phyloP scores from a whole-genome alignment of 2,329 filamentous ascomycete genomes.

The Fusarium nematophilum region DNA sequence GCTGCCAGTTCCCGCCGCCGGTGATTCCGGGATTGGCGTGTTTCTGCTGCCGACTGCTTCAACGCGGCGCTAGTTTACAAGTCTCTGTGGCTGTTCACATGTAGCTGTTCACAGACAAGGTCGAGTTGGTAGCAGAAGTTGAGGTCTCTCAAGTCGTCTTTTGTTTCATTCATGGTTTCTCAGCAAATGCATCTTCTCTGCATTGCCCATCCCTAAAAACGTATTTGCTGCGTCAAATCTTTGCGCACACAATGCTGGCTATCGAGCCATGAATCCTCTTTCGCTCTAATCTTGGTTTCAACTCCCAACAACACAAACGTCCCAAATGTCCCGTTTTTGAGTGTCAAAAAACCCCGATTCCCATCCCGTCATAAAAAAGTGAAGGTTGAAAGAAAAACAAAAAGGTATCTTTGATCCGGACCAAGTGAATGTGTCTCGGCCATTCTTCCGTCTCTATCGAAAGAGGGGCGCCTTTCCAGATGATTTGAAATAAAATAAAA shows the following conservation, averaged over 20 bases:
- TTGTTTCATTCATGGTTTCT: not conserved
- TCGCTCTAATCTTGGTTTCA: not conserved
- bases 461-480: slow-evolving; percentile 34
- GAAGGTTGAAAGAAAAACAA: slow-evolving; percentile 19
- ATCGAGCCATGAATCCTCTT: slow-evolving; percentile 16
- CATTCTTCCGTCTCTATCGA: slow-evolving; percentile 42
- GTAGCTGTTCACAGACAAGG: too few species aligned
- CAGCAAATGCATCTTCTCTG: not conserved
- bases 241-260: slow-evolving; percentile 10
- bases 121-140: too few species aligned
- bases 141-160: not conserved
- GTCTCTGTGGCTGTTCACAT: too few species aligned
- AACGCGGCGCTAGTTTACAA: not conserved
- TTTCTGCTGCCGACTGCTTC: not conserved
- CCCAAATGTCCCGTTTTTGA: slow-evolving; percentile 14
- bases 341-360: not conserved
- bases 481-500: slow-evolving; percentile 9
- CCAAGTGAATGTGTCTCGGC: slow-evolving; percentile 35
- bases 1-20: not conserved
- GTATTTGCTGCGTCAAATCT: too few species aligned
- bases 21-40: slow-evolving; percentile 4
- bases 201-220: not conserved
- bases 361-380: slow-evolving; percentile 27
- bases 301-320: not conserved
- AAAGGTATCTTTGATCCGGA: slow-evolving; percentile 37